These are phyloP conservation scores for Xylariaceae sp. DNA, from an alignment of 2,329 filamentous ascomycete species.

Conservation along the genomic window DNA sequence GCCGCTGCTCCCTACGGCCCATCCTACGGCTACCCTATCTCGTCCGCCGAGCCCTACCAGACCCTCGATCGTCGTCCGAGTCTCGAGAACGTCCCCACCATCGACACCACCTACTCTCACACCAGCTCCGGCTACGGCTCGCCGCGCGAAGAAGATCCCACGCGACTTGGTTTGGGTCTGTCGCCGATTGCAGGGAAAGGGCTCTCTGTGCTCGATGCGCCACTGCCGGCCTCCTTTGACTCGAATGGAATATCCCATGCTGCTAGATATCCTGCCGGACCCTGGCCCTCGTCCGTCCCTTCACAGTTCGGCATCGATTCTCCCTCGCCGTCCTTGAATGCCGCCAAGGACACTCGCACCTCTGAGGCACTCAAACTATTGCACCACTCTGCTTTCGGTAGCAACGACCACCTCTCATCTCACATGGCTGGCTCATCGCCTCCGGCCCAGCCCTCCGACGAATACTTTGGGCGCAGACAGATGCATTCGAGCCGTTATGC, in stretches of 20 bases:
- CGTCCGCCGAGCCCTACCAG: conserved; percentile 41
- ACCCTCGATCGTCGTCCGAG: conserved; percentile 48
- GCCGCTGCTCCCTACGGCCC: conserved; percentile 45
- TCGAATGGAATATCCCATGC: conserved; percentile 93
- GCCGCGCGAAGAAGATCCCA: conserved; percentile 65
- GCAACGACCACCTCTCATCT: conserved; percentile 60
- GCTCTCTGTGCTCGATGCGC: conserved; percentile 89
- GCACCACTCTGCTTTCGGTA: conserved; percentile 66
- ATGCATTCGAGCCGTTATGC: conserved; percentile 67
- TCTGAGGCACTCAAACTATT: conserved; percentile 64
- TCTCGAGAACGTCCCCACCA: conserved; percentile 57
- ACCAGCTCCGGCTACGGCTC: conserved; percentile 71
- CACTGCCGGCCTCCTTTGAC: conserved; percentile 91
- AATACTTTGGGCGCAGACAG: conserved; percentile 68
- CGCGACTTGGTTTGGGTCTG: conserved; percentile 66
- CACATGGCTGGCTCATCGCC: conserved; percentile 39
- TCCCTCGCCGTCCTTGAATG: conserved; percentile 70
- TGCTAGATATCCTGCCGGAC: conserved; percentile 72
- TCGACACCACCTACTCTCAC: conserved; percentile 58
- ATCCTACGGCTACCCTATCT: conserved; percentile 39
- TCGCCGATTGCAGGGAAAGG: conserved; percentile 71
- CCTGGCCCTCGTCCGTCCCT: conserved; percentile 88
- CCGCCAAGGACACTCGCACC: conserved; percentile 58
- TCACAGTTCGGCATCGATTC: conserved; percentile 88
- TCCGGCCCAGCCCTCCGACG: conserved; percentile 40